Evolutionary conservation across 2,329 filamentous ascomycete genomes (phyloP), one percentile per base, ranked within the genome.

Genomic region (Ceratocystis variospora): DNA sequence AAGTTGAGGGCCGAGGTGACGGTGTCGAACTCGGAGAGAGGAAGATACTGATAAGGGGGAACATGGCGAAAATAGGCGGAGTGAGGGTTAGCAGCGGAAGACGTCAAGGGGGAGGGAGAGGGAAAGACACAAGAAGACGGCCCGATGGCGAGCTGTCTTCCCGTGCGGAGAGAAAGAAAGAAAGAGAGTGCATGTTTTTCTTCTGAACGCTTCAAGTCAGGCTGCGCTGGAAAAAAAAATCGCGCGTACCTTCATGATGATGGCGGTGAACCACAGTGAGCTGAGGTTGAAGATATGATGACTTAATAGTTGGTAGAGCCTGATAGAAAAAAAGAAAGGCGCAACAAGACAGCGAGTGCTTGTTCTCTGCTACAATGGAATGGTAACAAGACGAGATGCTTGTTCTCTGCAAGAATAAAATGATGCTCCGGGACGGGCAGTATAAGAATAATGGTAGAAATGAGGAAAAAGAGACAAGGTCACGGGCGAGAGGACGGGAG

Each of bases 1-100:
- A 97, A 97, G 75, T 96, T 97, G 74, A 99, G 85, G 69, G 93
- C 89, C 77, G 88, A 88, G 68, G 91, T 93, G 71, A 97, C 89
- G 75, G 88, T 86, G 76, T 97, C 92, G 74, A 97, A 92, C 71
- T 95, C 89, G 76, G 86, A 87, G 69, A 96, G 83, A 68, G 93
- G 91, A 72, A 99, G 82, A 77, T 95, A 99, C 93, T 99, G 67
- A 17, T 59, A 33, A 55, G 45, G 44, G 46, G 62, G 46, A n/a
- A 55, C 31, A 55, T 19, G 62, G 22, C 12, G 37, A 15, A 41
- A 5, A 41, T 41, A 15, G 37, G 37, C 37, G 37, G 37, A 41
- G 62, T 15, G 45, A 19, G 63, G 45, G 62, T 67, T 67, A 67
- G 66, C 66, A 67, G 33, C 22, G 48, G 48, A 15, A 53, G 48